Evolutionary conservation across 768 basidiomycete genomes (phyloP), one percentile per base, ranked within the genome.

Genomic region (Hygrophorus russula): DNA sequence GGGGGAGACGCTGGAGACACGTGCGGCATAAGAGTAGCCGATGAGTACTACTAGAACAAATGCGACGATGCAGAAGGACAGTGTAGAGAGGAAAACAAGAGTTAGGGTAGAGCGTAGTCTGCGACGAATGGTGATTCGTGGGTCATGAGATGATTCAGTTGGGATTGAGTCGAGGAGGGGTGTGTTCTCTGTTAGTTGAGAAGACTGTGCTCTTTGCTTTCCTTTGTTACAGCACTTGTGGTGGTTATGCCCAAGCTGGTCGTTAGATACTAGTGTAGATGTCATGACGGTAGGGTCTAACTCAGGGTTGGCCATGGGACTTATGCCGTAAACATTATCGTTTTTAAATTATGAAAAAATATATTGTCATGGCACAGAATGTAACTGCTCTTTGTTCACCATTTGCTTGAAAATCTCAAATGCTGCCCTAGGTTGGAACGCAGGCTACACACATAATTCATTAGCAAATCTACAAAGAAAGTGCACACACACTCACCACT

Each of bases 1-100:
- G 10, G 78, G 67, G 2, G 76, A 71, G 12, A 76, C 52, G 44
- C 60, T 57, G 11, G 74, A 69, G 0, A 73, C 73, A 27, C 67
- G 67, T 13, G 79, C 65, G 14, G 78, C 74, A 51, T 84, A 87
- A 2, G 78, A 77, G 65, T 74, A 82, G 4, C 75, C 79, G 7
- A 85, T 61, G 13, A 82, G 51, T 3, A 63, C 67, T 8, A 77
- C 36, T 2, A 69, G 39, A 11, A 71, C 51, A 31, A 76, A 63
- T 3, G 66, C 24, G 14, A 74, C 18, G 33, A 79, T 52, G 49
- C 71, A 76, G 36, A 78, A 28, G 20, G 61, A 62, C 5, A 85
- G 60, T 0, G 82, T 73, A 28, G 63, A 54, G n/a, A 78, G 53
- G 57, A 86, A 86, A 45, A 85, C 70, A 36, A 55, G 55, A 1